phyloP scores from a whole-genome alignment of 768 basidiomycete species.

The Harrya chromipes region DNA sequence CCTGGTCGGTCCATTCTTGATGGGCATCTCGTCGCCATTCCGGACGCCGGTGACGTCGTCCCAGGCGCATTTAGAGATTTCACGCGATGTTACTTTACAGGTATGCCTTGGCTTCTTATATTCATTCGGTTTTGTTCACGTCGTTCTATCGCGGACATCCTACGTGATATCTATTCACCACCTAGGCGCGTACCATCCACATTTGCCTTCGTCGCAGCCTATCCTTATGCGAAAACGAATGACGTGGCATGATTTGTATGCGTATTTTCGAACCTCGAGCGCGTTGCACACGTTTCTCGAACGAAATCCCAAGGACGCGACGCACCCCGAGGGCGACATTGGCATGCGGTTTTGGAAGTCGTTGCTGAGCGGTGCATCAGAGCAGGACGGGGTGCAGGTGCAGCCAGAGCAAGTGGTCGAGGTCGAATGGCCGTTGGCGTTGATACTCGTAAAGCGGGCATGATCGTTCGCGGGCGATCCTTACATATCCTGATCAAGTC shows the following conservation, averaged over 20 bases:
- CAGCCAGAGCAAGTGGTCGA: conserved; percentile 30
- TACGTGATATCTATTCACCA: no score
- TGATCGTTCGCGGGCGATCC: not conserved
- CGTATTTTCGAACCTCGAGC: conserved; percentile 70
- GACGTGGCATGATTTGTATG: conserved; percentile 63
- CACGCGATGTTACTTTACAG: conserved; percentile 57
- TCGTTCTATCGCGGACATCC: no score
- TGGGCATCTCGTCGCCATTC: conserved; percentile 66
- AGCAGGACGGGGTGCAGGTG: conserved; percentile 15
- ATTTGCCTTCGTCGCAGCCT: conserved; percentile 31
- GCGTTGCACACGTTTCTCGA: conserved; percentile 68
- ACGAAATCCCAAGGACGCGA: conserved; percentile 53
- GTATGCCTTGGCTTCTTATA: conserved; percentile 30
- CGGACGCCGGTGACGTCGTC: conserved; percentile 41
- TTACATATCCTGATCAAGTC: no score
- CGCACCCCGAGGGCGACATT: conserved; percentile 55
- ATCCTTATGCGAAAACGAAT: conserved; percentile 58
- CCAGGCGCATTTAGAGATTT: conserved; percentile 38
- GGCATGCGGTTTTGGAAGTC: conserved; percentile 59
- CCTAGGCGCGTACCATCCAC: conserved; percentile 41
- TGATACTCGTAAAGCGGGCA: conserved; percentile 21
- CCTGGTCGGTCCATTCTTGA: conserved; percentile 79
- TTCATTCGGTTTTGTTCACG: not conserved
- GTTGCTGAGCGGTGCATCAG: conserved; percentile 41
- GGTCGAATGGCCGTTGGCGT: conserved; percentile 44